Base-by-base conservation (phyloP, 257 asterid species). In the Solanum lycopersicoides region DNA sequence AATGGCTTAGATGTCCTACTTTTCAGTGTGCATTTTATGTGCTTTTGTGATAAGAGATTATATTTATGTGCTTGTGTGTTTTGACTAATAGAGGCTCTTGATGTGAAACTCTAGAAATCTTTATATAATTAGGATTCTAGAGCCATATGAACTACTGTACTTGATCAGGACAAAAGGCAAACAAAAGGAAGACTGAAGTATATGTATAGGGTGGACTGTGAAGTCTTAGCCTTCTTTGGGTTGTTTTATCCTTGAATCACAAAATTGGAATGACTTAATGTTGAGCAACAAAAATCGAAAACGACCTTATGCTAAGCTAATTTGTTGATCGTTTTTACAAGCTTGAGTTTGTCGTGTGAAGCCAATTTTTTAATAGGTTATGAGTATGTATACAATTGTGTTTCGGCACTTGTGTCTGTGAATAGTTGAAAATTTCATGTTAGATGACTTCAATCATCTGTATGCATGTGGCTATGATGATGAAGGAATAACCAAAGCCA, bases 61-160 rank as follows among this genome's bases (percentile, higher is more conserved):
- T 25, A n/a, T 42, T 32, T 16, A 72, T 34, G 79, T 34, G 79
- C 15, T 34, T 34, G 44, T 71, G 76, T 32, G 37, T 79, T 56
- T 15, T 25, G 65, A 44, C 28, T 44, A 18, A 59, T 77, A 25
- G 63, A 47, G 41, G 65, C 28, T 15, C 41, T 25, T 79, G 65
- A 79, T 28, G 41, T 44, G 63, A 77, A 41, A 77, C 63, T 77
- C 12, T 7, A 42, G 83, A 7, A 3, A n/a, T 77, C 83, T 77
- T 77, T 25, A n/a, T 42, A 77, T 77, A 77, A 77, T 77, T 77
- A 7, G 83, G 83, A 44, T 10, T 42, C 35, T 14, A n/a, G 39
- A 42, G 83, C 89, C 92, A 93, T 98, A 95, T 95, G 90, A 95
- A 91, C 98, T 95, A 74, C 39, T 69, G 14, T 72, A 35, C 30